A percentile compares a stretch with the other conserved stretches of the same genome.
Conservation (phyloP, 441 rosid genomes). For the Euphorbia celastroides region DNA sequence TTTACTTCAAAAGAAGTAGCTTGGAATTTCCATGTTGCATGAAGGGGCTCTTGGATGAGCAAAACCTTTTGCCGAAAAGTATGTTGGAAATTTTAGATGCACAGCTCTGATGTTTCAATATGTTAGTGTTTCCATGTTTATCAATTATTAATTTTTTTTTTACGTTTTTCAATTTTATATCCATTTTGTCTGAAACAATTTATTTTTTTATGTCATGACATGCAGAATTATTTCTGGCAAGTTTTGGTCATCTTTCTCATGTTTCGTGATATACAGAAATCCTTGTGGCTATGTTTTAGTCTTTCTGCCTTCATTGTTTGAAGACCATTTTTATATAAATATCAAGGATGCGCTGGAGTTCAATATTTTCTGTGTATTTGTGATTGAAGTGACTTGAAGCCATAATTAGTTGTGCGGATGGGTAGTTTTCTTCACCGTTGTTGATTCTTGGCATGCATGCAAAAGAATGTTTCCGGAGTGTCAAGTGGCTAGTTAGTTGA, state of each 20-base stretch:
- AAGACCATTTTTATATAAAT: not conserved
- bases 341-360: not conserved
- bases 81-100: no score
- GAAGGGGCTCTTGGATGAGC: no score
- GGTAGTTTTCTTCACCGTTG: not conserved
- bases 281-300: not conserved
- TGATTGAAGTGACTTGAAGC: no score
- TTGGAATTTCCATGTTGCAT: no score
- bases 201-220: not conserved
- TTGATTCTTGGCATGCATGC: not conserved
- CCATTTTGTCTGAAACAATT: not conserved
- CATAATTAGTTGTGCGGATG: not conserved
- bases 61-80: no score
- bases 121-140: no score
- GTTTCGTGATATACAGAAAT: not conserved
- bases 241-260: no score
- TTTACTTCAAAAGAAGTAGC: no score
- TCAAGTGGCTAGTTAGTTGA: no score
- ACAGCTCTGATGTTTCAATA: no score
- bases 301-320: not conserved
- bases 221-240: not conserved
- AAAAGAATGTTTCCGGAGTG: not conserved
- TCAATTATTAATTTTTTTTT: no score
- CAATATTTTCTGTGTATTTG: not conserved
- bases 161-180: no score